Evolutionary conservation across 768 basidiomycete species (phyloP), one percentile per base, ranked within the genome.

Genomic region (Chalciporus pseudorubinellus): DNA sequence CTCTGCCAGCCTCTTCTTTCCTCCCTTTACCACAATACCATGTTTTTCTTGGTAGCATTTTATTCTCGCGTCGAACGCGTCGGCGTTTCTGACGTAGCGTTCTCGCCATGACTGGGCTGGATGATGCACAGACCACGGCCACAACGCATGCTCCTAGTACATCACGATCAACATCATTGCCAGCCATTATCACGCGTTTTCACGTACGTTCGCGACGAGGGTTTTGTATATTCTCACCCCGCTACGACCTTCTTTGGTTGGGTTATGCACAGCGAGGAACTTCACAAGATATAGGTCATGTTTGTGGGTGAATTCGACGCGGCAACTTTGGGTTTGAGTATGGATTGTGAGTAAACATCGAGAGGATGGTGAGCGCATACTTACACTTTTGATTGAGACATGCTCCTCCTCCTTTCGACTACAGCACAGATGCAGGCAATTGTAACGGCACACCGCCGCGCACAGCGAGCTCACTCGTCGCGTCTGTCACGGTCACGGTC

Each of bases 51-150:
- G 75, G 51, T 76, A 77, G 9, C 39, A 59, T 33, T 44, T 55
- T 34, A 85, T 83, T n/a, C 41, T 45, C 3, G 10, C 22, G 52
- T 85, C 74, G 46, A 81, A 83, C 0, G 56, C 20, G 0, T 29
- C 57, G 34, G 70, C 44, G 44, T 84, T 71, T 54, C 72, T 80
- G 53, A 61, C 69, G 56, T 86, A 87, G n/a, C 77, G 73, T 41
- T 81, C 76, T 20, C 82, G 77, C 85, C 85, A 87, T 4, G 82
- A 82, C n/a, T 73, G 72, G 79, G 74, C 80, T 3, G 82, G 3
- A 61, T 85, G 85, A 6, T 63, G 66, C 16, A 44, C 53, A n/a
- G 75, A 65, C 80, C 82, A 86, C 11, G 72, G 65, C 81, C 82
- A 85, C 52, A 62, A 66, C 0, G 59, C 57, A 0, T 70, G 51